A percentile compares a stretch with the other conserved stretches of the same genome.
These are phyloP conservation scores for Boletus barrowsii DNA, from an alignment of 768 basidiomycete genomes.

Conservation along the genomic window DNA sequence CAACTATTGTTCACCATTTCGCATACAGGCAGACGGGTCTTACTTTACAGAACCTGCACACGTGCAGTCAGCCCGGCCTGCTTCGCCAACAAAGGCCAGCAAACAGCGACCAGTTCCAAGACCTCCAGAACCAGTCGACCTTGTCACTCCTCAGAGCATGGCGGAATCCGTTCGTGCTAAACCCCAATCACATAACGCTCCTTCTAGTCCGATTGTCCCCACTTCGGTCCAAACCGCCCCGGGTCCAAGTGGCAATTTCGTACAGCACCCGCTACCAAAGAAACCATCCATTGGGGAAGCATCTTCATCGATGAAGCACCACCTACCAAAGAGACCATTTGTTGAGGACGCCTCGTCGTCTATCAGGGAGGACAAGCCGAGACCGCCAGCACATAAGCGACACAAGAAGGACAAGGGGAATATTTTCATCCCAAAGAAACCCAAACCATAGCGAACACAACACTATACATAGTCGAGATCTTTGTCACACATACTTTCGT, in stretches of 20 bases:
- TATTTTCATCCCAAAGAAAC: constrained; percentile 66
- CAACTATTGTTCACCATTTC: background rate
- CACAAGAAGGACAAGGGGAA: constrained; percentile 33
- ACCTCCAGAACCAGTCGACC: constrained; percentile 29
- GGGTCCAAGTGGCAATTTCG: constrained; percentile 6
- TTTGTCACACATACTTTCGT: background rate
- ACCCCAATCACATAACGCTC: constrained; percentile 13
- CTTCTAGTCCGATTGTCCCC: background rate
- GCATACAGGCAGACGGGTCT: constrained; percentile 30
- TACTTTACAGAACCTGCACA: constrained; percentile 38
- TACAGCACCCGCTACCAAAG: constrained; percentile 17
- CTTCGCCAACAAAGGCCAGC: constrained; percentile 19
- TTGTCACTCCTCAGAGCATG: constrained; percentile 39
- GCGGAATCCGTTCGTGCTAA: constrained; percentile 29
- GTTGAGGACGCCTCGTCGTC: too few species aligned
- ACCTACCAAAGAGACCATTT: too few species aligned
- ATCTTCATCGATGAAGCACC: constrained; percentile 12
- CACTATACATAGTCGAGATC: background rate
- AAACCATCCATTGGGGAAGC: constrained; percentile 17
- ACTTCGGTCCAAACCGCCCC: background rate
- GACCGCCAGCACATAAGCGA: constrained; percentile 30
- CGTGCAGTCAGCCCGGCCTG: constrained; percentile 13
- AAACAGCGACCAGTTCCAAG: constrained; percentile 21
- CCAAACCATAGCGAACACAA: constrained; percentile 25
- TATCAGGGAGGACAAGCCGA: constrained; percentile 18